Base-by-base conservation (phyloP, 1,284 basidiomycete genomes). In the Ganoderma boninense region DNA sequence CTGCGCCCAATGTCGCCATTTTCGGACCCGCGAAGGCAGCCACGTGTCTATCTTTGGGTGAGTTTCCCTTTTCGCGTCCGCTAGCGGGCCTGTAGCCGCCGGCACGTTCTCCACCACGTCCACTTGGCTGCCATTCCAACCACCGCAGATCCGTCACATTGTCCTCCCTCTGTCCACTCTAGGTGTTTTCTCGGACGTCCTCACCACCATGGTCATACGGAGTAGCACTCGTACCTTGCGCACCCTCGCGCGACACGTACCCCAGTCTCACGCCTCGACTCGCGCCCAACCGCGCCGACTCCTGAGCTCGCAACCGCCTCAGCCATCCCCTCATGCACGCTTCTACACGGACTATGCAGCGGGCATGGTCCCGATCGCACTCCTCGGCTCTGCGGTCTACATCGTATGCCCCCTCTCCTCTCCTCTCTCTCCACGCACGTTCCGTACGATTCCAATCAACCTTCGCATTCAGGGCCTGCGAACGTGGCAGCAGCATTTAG, bases 361-460 rank as follows among this genome's bases (percentile, higher is more conserved):
- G 38, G 88, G 87, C 46, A 94, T 94, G 92, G 82, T 94, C 56
- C 93, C 93, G 8, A 83, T 95, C 68, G 89, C 90, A 62, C 82
- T 95, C 63, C 84, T 95, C 35, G 93, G 92, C 18, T 93, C 92
- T 68, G 91, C 90, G 13, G 86, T 95, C 65, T 95, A 93, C 81
- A 83, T 94, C 74, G 93, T 92, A 77, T 71, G 87, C 80, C 62
- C 62, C 73, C 71, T 54, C 64, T 68, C 68, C 62, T 40, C 71
- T 66, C 23, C 56, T 64, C 32, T 29, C 16, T 40, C 23, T 40
- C 18, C 32, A 26, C 63, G 64, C 63, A 65, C 68, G 63, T 69
- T 63, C 38, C 42, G 62, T 54, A 61, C 56, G 35, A 61, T 40
- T 54, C 54, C 56, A 35, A 61, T 40, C 32, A 44, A 35, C 46